phyloP scores from a whole-genome alignment of 352 stramenopile genomes.

The Pythium sukuiense region DNA sequence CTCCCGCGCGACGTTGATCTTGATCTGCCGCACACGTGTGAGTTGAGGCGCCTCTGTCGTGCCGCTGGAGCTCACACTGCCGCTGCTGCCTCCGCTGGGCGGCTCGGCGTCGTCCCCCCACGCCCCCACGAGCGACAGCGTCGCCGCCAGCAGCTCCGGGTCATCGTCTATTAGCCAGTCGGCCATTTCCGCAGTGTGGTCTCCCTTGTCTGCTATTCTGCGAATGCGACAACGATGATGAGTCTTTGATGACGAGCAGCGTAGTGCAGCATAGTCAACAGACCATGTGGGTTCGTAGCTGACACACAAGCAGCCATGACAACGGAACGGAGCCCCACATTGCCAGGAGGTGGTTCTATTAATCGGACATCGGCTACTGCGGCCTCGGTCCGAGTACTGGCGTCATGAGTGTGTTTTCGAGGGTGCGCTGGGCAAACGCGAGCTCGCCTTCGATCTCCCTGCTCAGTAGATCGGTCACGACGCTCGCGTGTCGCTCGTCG shows the following conservation, averaged over 20 bases:
- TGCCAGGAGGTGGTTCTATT: too few species aligned
- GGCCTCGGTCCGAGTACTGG: neutral
- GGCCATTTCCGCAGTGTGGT: neutral
- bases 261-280: too few species aligned
- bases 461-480: neutral
- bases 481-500: neutral
- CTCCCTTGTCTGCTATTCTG: too few species aligned
- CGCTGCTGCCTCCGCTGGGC: neutral
- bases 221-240: too few species aligned
- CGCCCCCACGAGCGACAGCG: neutral
- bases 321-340: too few species aligned
- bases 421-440: neutral
- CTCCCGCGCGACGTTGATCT: conserved; percentile 2
- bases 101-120: neutral
- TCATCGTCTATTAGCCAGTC: neutral
- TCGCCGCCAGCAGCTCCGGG: neutral
- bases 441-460: neutral
- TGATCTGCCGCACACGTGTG: neutral
- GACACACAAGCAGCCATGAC: too few species aligned
- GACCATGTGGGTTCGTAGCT: too few species aligned
- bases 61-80: neutral
- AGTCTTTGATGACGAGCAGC: too few species aligned
- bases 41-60: neutral
- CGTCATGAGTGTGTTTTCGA: neutral
- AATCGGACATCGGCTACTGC: neutral